These are phyloP conservation scores for Aspergillus sp. DNA, from an alignment of 2,329 filamentous ascomycete species.

Conservation along the genomic window DNA sequence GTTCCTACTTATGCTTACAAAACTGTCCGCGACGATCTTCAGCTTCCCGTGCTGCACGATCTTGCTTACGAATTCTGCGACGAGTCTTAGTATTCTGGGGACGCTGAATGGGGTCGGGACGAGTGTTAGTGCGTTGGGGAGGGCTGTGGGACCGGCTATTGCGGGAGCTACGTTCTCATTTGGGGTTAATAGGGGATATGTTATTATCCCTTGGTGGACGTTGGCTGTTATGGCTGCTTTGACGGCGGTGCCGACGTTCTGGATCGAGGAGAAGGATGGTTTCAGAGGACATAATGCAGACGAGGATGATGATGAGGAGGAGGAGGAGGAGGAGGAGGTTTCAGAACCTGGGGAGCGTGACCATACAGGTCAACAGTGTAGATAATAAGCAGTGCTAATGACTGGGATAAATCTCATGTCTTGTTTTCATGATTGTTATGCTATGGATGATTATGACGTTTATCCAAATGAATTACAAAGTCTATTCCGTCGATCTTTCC, in stretches of 20 bases:
- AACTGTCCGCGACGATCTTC: constrained; percentile 70
- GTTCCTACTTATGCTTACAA: constrained; percentile 62
- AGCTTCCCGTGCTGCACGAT: constrained; percentile 88
- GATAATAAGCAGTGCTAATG: not conserved
- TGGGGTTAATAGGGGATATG: constrained; percentile 68
- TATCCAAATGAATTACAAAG: no score
- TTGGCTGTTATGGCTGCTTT: constrained; percentile 58
- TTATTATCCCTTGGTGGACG: constrained; percentile 75
- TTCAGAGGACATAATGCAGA: constrained; percentile 39
- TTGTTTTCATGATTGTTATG: no score
- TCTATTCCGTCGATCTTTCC: no score
- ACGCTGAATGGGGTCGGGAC: constrained; percentile 90
- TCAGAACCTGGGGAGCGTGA: not conserved
- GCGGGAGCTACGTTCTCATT: constrained; percentile 66
- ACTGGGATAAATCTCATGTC: not conserved
- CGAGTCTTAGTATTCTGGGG: constrained; percentile 67
- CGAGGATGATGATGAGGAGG: not conserved
- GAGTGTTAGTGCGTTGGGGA: constrained; percentile 69
- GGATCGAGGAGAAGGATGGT: constrained; percentile 67
- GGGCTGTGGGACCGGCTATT: constrained; percentile 70
- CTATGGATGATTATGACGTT: no score
- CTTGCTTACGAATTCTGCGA: constrained; percentile 78
- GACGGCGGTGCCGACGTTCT: constrained; percentile 65
- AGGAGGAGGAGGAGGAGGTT: not conserved
- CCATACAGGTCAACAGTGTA: not conserved